These are phyloP conservation scores for Pythium brachiatum DNA, from an alignment of 352 stramenopile genomes.

Conservation along the genomic window DNA sequence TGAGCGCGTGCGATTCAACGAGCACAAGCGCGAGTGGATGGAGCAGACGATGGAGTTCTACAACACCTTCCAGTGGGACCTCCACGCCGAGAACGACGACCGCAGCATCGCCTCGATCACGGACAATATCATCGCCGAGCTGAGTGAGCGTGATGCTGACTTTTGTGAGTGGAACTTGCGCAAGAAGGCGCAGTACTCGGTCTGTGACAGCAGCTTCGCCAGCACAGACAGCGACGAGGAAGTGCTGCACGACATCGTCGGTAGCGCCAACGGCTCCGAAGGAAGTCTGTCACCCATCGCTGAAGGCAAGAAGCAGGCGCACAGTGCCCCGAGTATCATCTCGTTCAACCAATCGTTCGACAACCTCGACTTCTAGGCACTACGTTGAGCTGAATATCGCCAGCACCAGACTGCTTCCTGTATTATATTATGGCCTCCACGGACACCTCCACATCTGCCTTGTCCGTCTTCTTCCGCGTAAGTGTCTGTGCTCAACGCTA, in stretches of 20 bases:
- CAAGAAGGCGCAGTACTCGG: constrained; percentile 36
- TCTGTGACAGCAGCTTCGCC: constrained; percentile 42
- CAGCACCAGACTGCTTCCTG: neutral
- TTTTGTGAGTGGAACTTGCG: constrained; percentile 64
- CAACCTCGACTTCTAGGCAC: constrained; percentile 29
- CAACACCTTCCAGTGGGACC: constrained; percentile 74
- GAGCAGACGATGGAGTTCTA: constrained; percentile 82
- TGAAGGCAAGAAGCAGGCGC: constrained; percentile 11
- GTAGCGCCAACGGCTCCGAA: constrained; percentile 7
- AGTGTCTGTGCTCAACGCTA: no score
- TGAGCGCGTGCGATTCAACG: constrained; percentile 72
- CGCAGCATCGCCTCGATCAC: constrained; percentile 51
- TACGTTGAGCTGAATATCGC: neutral
- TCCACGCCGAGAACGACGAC: constrained; percentile 67
- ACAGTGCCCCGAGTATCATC: constrained; percentile 49
- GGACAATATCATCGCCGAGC: constrained; percentile 44
- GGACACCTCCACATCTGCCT: neutral
- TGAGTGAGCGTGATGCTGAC: constrained; percentile 55
- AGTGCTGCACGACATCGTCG: constrained; percentile 36
- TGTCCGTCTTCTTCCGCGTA: no score
- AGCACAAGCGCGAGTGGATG: constrained; percentile 87
- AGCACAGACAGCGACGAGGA: constrained; percentile 79
- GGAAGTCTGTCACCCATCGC: constrained; percentile 19
- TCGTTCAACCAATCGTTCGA: constrained; percentile 62
- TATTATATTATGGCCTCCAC: neutral